phyloP scores from a whole-genome alignment of 2,329 filamentous ascomycete genomes.

The Ilyonectria robusta region DNA sequence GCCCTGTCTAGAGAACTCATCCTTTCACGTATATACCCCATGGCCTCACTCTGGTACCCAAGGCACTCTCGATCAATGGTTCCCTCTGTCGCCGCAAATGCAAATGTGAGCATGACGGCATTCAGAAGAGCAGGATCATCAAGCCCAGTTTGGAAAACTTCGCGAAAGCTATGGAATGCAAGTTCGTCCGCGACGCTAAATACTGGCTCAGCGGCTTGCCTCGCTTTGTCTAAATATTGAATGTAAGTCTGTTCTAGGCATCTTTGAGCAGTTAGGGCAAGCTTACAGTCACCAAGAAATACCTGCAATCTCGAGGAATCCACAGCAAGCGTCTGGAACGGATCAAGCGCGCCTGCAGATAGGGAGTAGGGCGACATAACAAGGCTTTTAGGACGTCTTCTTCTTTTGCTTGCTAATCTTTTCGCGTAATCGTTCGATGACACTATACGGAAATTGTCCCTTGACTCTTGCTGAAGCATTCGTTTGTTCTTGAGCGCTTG shows the following conservation, averaged over 20 bases:
- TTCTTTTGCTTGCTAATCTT: fast-evolving
- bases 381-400: fast-evolving
- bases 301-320: slow-evolving; percentile 29
- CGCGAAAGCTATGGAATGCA: slow-evolving; percentile 54
- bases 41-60: slow-evolving; percentile 51
- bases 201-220: slow-evolving; percentile 51
- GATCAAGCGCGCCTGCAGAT: slow-evolving; percentile 2
- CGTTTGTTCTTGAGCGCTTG: slow-evolving; percentile 36
- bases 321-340: slow-evolving; percentile 33
- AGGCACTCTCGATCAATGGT: slow-evolving; percentile 53
- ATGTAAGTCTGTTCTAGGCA: neutral
- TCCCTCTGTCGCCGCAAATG: slow-evolving; percentile 47
- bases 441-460: slow-evolving; percentile 29
- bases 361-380: neutral
- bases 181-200: slow-evolving; percentile 56
- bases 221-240: slow-evolving; percentile 36
- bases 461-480: slow-evolving; percentile 6
- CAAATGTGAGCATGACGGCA: slow-evolving; percentile 57
- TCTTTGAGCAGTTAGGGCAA: no score
- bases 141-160: slow-evolving; percentile 51
- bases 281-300: slow-evolving; percentile 31
- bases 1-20: slow-evolving; percentile 48
- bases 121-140: slow-evolving; percentile 56
- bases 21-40: slow-evolving; percentile 52
- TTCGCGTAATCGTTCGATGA: neutral